Base-by-base conservation (phyloP, 2,329 filamentous ascomycete species). In the Dactylellina parvicollis region DNA sequence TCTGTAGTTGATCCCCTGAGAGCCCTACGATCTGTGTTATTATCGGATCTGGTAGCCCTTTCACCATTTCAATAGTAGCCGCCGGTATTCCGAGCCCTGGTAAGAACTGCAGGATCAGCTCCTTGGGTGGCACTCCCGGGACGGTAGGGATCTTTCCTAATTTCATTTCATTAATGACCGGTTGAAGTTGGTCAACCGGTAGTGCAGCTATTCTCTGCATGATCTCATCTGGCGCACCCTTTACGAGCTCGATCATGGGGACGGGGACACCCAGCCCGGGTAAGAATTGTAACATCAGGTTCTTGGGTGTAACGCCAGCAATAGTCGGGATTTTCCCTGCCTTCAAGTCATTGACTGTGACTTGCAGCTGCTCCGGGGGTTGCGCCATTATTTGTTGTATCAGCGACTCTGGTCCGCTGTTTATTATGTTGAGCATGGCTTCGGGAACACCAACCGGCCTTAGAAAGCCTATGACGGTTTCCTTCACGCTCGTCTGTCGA, bases 71-170 rank as follows among this genome's bases (percentile, higher is more conserved):
- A 16, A 65, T 14, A 3, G 32, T 65, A 7, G 49, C 36, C 12
- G 20, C 24, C 20, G 60, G 60, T 10, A 65, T 50, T 7, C 60
- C 60, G 9, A 56, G 18, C 20, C 50, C 50, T 12, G 49, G 49
- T 16, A 65, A 14, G 34, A 47, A 56, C 20, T 47, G 38, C 28
- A 65, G 24, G 18, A 65, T 54, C 12, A 65, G 26, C 7, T 65
- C 49, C 22, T 56, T 65, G 8, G 49, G 49, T 10, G 60, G 26
- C 22, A 65, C 34, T 4, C 52, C 60, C 7, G 60, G 60, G 16
- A 65, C 38, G n/a, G 49, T 55, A 2, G 60, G 60, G 9, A 65
- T 65, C 47, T 65, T 55, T 9, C 60, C 60, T 18, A 36, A 38
- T 20, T 65, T 54, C 18, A 65, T 18, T 1, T 56, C 16, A 2